These are phyloP conservation scores for Boehmeria nivea DNA, from an alignment of 306 rosid species.

Conservation along the genomic window DNA sequence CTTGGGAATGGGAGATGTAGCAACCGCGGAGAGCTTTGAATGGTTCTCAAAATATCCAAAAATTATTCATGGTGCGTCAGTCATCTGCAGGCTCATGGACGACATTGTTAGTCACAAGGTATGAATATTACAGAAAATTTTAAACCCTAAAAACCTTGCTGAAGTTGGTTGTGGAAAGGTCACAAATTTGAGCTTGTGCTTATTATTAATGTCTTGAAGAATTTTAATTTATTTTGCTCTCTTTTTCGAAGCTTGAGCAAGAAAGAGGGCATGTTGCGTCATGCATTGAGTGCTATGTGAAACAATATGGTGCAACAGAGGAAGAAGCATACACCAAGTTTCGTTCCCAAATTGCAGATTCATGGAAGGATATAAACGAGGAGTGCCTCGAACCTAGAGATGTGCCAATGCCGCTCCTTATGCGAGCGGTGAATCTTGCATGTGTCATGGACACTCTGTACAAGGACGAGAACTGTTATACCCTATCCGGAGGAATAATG, in stretches of 20 bases:
- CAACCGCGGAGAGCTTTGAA: conserved; percentile 25
- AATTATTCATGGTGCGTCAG: neutral
- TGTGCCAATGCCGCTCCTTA: neutral
- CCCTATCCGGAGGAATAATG: neutral
- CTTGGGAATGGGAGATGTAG: conserved; percentile 25
- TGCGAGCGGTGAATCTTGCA: neutral
- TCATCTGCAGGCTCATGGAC: conserved; percentile 34
- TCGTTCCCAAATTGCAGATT: neutral
- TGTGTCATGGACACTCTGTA: neutral
- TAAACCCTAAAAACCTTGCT: no score
- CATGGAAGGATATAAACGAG: conserved; percentile 20
- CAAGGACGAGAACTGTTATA: neutral
- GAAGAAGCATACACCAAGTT: neutral
- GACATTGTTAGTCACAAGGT: conserved; percentile 39
- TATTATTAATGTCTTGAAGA: no score
- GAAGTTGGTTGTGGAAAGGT: no score
- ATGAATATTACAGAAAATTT: neutral
- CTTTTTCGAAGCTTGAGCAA: conserved; percentile 14
- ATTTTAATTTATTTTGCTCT: neutral
- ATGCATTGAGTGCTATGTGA: neutral
- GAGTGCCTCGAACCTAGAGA: neutral
- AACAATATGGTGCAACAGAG: conserved; percentile 3
- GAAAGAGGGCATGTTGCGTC: conserved; percentile 1
- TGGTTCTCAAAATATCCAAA: conserved; percentile 29
- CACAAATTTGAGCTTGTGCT: no score